Evolutionary conservation across 768 basidiomycete species (phyloP), one percentile per base, ranked within the genome.

Genomic region (Chalciporus sphaerocephalus): DNA sequence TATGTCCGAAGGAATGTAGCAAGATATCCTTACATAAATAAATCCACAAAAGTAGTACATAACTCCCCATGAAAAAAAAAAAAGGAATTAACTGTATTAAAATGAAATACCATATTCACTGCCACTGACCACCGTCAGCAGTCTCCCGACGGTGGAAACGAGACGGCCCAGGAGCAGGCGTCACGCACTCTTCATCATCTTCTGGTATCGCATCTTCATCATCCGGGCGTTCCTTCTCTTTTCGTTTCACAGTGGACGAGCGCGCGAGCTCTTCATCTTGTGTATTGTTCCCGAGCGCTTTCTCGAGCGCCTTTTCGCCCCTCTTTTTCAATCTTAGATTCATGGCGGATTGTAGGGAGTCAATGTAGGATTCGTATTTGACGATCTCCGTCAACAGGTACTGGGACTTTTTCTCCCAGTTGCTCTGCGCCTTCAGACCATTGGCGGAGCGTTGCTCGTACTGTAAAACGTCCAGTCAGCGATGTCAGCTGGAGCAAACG

Each of bases 361-460:
- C 92, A 44, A 95, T 85, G 64, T 99, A 99, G 13, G 88, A 87
- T 42, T 91, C 84, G 66, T 97, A 98, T 65, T 98, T 98, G 61
- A 92, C 89, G 33, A 92, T 89, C 69, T 99, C 95, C 8, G 87
- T 80, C 42, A 93, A 74, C 38, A 98, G 70, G 63, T 90, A 90
- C 58, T 90, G 84, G 3, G 89, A 92, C 62, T 87, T 94, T 62
- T 81, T 86, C 69, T 90, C 88, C 92, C 93, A 98, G 61, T 99
- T 99, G 49, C 78, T 77, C 55, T 80, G 75, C 1, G 96, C 85
- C 67, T 85, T 97, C 54, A 73, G 57, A 1, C 78, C 76, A 60
- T 87, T 92, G 18, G 81, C 61, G 18, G 89, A 83, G 11, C 86
- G 81, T 1, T 87, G 76, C 46, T 84, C 73, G 62, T 92, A 99